A percentile compares a stretch with the other conserved stretches of the same genome.
These are phyloP conservation scores for Stagonosporopsis cucurbitacearum DNA, from an alignment of 2,329 filamentous ascomycete genomes.

Conservation along the genomic window DNA sequence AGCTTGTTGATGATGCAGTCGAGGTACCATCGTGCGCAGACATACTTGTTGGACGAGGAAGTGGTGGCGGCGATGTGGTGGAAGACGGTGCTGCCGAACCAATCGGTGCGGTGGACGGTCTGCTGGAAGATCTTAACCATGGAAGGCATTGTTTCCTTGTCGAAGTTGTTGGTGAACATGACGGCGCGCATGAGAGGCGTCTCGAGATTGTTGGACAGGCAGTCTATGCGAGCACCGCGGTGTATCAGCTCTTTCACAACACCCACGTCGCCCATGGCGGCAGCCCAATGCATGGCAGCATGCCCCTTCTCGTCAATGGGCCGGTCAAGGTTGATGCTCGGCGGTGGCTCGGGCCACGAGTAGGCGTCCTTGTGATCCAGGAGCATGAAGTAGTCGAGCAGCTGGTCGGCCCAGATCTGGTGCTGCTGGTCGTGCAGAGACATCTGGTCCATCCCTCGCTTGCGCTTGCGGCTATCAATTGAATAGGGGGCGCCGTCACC, in stretches of 20 bases:
- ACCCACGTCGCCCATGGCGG: conserved; percentile 94
- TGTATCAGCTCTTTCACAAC: conserved; percentile 87
- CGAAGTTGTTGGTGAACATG: conserved; percentile 95
- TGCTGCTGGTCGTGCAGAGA: conserved; percentile 79
- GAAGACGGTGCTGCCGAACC: conserved; percentile 84
- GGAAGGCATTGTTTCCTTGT: conserved; percentile 86
- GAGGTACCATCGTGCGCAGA: conserved; percentile 90
- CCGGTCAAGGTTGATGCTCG: conserved; percentile 86
- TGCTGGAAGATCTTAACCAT: conserved; percentile 83
- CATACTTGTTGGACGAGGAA: conserved; percentile 82
- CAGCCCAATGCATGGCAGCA: conserved; percentile 95
- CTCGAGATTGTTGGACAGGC: conserved; percentile 70
- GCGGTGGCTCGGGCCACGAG: conserved; percentile 75
- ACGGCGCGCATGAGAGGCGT: conserved; percentile 95
- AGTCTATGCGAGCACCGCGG: conserved; percentile 76
- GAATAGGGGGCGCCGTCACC: conserved; percentile 72
- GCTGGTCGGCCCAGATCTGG: conserved; percentile 87
- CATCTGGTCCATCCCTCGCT: conserved; percentile 72
- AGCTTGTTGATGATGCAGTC: conserved; percentile 90
- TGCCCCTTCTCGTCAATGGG: conserved; percentile 93
- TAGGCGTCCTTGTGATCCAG: conserved; percentile 78
- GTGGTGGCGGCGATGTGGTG: conserved; percentile 94
- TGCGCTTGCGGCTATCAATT: conserved; percentile 69
- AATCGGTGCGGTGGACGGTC: conserved; percentile 81
- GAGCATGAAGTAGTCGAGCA: conserved; percentile 95